A percentile compares a stretch with the other conserved stretches of the same genome.
Evolutionary conservation across 1,284 basidiomycete species (phyloP).

Genomic region (Apiotrichum sp.): DNA sequence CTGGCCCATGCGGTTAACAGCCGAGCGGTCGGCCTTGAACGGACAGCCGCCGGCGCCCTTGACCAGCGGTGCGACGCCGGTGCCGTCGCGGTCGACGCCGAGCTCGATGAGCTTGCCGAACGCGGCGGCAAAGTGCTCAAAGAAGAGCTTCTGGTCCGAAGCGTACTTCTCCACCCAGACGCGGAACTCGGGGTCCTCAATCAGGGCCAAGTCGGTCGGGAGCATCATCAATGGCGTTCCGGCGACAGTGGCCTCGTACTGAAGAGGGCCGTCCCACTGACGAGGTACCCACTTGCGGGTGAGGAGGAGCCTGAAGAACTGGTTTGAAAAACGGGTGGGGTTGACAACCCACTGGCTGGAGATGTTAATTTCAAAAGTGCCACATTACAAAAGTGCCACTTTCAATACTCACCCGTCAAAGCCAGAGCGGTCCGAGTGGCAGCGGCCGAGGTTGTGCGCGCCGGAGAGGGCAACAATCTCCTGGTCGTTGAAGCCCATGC

Average conservation of each 20-base stretch:
- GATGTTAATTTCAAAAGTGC: neutral
- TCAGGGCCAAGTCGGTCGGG: conserved; percentile 49
- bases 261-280: conserved; percentile 53
- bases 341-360: conserved; percentile 46
- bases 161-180: conserved; percentile 50
- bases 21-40: conserved; percentile 20
- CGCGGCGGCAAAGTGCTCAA: conserved; percentile 51
- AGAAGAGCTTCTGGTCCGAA: conserved; percentile 53
- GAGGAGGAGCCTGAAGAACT: conserved; percentile 51
- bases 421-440: conserved; percentile 50
- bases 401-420: conserved; percentile 45
- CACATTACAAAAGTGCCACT: neutral
- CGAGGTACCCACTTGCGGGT: conserved; percentile 51
- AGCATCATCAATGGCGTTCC: conserved; percentile 55
- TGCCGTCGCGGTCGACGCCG: conserved; percentile 47
- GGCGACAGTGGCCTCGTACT: conserved; percentile 48
- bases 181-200: conserved; percentile 46
- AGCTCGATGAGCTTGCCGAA: conserved; percentile 49
- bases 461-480: conserved; percentile 56
- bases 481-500: conserved; percentile 53
- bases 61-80: conserved; percentile 41
- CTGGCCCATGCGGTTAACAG: conserved; percentile 1
- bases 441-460: conserved; percentile 52
- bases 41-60: conserved; percentile 43
- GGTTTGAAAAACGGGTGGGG: conserved; percentile 51